Evolutionary conservation across 345 rosid genomes (phyloP).

Genomic region (Erodium maritimum): DNA sequence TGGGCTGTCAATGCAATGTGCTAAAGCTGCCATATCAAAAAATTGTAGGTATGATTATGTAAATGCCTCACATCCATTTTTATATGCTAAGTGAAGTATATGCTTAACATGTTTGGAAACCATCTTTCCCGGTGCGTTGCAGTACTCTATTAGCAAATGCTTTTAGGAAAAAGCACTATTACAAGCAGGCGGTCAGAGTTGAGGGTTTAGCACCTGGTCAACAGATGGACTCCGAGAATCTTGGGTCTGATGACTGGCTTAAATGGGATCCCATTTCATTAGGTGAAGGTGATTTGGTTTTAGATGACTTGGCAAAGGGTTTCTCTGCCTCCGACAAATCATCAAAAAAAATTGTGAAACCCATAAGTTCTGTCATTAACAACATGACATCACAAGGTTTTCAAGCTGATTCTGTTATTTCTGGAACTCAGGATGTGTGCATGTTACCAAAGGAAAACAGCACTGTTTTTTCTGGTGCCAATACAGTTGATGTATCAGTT

Average conservation of each 20-base stretch:
- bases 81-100: background rate
- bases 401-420: slow-evolving; percentile 28
- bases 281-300: slow-evolving; percentile 73
- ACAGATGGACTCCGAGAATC: slow-evolving; percentile 21
- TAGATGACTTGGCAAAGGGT: slow-evolving; percentile 55
- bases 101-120: background rate
- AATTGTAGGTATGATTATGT: slow-evolving; percentile 55
- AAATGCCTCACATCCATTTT: background rate
- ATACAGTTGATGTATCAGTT: slow-evolving; percentile 15
- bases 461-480: slow-evolving; percentile 4
- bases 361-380: slow-evolving; percentile 32
- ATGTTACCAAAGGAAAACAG: slow-evolving; percentile 11
- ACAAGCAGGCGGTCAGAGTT: slow-evolving; percentile 60
- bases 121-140: slow-evolving; percentile 13
- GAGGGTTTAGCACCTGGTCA: slow-evolving; percentile 35
- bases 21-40: slow-evolving; percentile 64
- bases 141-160: slow-evolving; percentile 55
- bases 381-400: slow-evolving; percentile 39
- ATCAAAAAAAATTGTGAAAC: slow-evolving; percentile 31
- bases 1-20: slow-evolving; percentile 60
- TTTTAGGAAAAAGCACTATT: slow-evolving; percentile 55
- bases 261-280: slow-evolving; percentile 88
- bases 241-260: slow-evolving; percentile 38
- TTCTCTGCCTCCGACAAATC: slow-evolving; percentile 28
- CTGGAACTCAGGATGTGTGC: slow-evolving; percentile 19